Percentiles rank a stretch among this genome's conserved stretches.
Conservation (phyloP, 805 yeast species). For the Saccharomycopsis schoenii region DNA sequence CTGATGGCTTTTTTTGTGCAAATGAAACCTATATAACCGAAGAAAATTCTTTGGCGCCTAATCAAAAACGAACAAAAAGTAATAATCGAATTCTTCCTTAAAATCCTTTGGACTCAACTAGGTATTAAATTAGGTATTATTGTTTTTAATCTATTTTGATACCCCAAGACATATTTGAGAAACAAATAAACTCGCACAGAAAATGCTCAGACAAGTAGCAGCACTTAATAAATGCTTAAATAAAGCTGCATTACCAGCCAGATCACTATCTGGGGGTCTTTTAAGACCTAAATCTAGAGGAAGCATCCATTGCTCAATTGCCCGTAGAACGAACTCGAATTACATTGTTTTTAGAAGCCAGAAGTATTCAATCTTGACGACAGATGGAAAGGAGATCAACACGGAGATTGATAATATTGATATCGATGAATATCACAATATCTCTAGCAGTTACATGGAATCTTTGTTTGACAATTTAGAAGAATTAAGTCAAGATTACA, state of each 20-base stretch:
- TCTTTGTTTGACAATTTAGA: conserved; percentile 58
- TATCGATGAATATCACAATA: conserved; percentile 46
- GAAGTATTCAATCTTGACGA: conserved; percentile 20
- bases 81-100: too few species aligned
- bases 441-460: conserved; percentile 65
- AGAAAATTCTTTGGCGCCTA: background rate
- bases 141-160: too few species aligned
- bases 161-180: too few species aligned
- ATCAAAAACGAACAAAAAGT: background rate
- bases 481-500: conserved; percentile 47
- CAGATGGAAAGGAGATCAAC: conserved; percentile 48
- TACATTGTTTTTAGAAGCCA: background rate
- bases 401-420: conserved; percentile 40
- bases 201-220: background rate
- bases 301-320: too few species aligned
- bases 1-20: background rate
- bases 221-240: background rate
- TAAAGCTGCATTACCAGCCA: background rate
- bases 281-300: background rate
- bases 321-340: background rate
- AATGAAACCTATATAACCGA: background rate
- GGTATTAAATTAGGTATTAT: too few species aligned
- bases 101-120: too few species aligned
- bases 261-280: background rate
- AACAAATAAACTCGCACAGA: background rate